Evolutionary conservation across 169 alveolate genomes (phyloP), one percentile per base, ranked within the genome.

Genomic region (Cryptosporidium canis): DNA sequence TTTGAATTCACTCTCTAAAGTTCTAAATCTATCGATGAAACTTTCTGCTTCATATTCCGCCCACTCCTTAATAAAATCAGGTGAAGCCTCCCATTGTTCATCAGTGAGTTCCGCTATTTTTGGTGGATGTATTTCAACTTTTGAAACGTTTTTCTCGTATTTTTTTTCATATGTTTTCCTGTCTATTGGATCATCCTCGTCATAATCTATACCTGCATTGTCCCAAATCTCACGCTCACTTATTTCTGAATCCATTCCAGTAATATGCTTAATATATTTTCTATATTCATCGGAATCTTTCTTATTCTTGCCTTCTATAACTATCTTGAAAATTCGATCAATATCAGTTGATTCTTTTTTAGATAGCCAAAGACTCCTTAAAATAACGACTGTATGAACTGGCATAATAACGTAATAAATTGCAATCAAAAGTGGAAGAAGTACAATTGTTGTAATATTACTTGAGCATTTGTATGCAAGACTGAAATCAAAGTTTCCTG

Each of bases 11-110:
- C 27, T 61, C 24, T 77, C 70, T 58, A 77, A 37, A 58, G 27
- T 16, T 61, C 87, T 77, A 43, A 77, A 77, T 43, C 87, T 77
- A 29, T 77, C 87, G 16, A 77, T 77, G 44, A 77, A 77, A 45
- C 87, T 58, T 29, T 77, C 87, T 0, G 87, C 87, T 39, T 77
- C 87, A 56, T 77, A 77, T 58, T 77, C 87, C 0, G 87, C 87
- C 87, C 87, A 77, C 31, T 77, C 77, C 24, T 58, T 77, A 29
- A 77, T 77, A 37, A 61, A 77, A 9, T 77, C 87, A 0, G 87
- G 87, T 3, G 87, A 77, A 41, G 87, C 68, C 9, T 55, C 70
- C 87, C 87, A 77, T 58, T 77, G 87, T 58, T 77, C 77, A 58
- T 77, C 87, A 18, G 87, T 55, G 24, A 77, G 44, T 27, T 77